A percentile compares a stretch with the other conserved stretches of the same genome.
These are phyloP conservation scores for Flaveria sonorensis DNA, from an alignment of 129 eudicot species.

Conservation along the genomic window DNA sequence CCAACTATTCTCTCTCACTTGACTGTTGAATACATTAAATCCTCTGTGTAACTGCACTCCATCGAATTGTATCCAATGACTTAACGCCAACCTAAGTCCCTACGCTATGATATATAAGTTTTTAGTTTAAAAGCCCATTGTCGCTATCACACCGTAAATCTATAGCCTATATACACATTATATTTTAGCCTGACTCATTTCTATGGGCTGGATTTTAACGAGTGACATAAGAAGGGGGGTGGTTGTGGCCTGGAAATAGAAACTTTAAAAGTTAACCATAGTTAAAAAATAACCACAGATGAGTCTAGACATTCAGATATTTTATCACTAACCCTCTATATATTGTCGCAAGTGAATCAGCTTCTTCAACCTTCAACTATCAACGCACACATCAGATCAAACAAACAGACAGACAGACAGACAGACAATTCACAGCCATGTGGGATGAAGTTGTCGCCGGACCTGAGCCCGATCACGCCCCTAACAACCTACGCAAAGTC, in stretches of 20 bases:
- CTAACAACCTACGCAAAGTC: conserved; percentile 65
- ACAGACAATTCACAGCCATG: conserved; percentile 9
- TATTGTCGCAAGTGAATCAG: not conserved
- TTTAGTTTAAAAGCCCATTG: too few relatives aligned
- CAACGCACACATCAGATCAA: not conserved
- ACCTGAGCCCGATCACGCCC: conserved; percentile 83
- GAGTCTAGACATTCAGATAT: conserved; percentile 45
- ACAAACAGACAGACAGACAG: not conserved
- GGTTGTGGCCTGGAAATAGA: conserved; percentile 16
- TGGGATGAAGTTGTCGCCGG: conserved; percentile 95
- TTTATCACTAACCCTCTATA: conserved; percentile 36
- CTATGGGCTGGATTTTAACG: too few relatives aligned
- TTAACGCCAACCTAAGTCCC: too few relatives aligned
- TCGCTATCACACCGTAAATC: too few relatives aligned
- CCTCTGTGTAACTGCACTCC: too few relatives aligned
- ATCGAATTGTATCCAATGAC: too few relatives aligned
- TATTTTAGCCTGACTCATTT: too few relatives aligned
- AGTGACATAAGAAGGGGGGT: not conserved
- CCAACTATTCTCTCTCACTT: too few relatives aligned
- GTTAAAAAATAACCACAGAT: conserved; percentile 34
- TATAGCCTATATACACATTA: too few relatives aligned
- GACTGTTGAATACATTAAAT: too few relatives aligned
- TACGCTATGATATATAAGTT: too few relatives aligned
- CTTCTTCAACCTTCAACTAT: not conserved
- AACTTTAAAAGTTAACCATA: conserved; percentile 18